Conservation (phyloP, 2,329 filamentous ascomycete species). For the Moelleriella libera region DNA sequence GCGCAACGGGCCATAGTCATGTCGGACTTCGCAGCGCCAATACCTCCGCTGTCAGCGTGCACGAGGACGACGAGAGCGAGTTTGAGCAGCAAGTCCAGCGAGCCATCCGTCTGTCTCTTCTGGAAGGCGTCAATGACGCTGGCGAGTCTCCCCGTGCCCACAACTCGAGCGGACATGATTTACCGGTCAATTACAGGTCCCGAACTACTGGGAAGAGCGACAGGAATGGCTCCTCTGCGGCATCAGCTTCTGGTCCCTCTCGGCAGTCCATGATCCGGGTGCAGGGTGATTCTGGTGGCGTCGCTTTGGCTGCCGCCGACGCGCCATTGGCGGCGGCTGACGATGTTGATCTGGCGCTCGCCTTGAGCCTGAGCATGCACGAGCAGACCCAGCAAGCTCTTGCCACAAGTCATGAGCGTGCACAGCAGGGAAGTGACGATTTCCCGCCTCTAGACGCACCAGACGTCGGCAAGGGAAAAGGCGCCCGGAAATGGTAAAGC, state of each 20-base stretch:
- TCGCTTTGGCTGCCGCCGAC: constrained; percentile 14
- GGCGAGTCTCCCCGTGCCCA: constrained; percentile 29
- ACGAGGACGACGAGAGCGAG: constrained; percentile 28
- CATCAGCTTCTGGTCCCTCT: constrained; percentile 18
- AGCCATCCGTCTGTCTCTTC: constrained; percentile 45
- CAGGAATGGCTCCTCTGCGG: constrained; percentile 8
- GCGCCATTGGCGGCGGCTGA: constrained; percentile 7
- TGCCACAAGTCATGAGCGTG: neutral
- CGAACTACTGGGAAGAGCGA: constrained; percentile 27
- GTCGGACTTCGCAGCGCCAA: constrained; percentile 8
- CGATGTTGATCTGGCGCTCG: constrained; percentile 46
- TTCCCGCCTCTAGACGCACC: constrained; percentile 25
- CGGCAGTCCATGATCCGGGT: constrained; percentile 9
- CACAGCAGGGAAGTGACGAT: constrained; percentile 13
- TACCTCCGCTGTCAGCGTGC: neutral
- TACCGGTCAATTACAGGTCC: constrained; percentile 33
- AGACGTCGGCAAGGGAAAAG: constrained; percentile 30
- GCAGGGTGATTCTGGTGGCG: constrained; percentile 1
- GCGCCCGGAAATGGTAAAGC: constrained; percentile 10
- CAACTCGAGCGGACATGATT: constrained; percentile 35
- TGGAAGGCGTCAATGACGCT: constrained; percentile 37
- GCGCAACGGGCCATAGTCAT: constrained; percentile 26
- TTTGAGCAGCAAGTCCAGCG: constrained; percentile 49
- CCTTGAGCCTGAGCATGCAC: constrained; percentile 44
- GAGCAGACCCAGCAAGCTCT: constrained; percentile 25